A percentile compares a stretch with the other conserved stretches of the same genome.
Conservation (phyloP, 805 yeast species). For the Sugiyamaella americana region DNA sequence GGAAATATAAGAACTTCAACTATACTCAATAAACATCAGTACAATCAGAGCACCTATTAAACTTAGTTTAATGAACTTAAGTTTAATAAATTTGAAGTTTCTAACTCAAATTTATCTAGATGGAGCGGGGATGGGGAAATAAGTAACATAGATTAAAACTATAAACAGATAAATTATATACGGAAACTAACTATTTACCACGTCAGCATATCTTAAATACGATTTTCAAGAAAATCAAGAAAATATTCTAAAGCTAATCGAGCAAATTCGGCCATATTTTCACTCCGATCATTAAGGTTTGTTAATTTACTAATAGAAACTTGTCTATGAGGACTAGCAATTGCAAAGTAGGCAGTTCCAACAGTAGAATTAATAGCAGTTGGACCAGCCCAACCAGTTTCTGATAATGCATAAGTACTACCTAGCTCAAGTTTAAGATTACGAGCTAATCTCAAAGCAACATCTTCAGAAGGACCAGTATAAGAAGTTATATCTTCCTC, state of each 20-base stretch:
- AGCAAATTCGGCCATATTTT: constrained; percentile 76
- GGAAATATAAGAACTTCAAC: too few species aligned
- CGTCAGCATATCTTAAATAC: too few species aligned
- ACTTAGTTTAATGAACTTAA: too few species aligned
- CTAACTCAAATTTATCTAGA: too few species aligned
- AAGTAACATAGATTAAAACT: too few species aligned
- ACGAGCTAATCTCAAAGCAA: constrained; percentile 70
- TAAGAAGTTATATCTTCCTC: constrained; percentile 61
- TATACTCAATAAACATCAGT: too few species aligned
- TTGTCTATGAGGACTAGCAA: constrained; percentile 55
- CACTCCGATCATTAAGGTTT: constrained; percentile 45
- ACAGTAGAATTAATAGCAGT: constrained; percentile 34
- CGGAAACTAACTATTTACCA: too few species aligned
- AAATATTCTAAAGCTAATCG: constrained; percentile 55
- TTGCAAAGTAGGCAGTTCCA: constrained; percentile 69
- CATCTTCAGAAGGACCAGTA: constrained; percentile 77
- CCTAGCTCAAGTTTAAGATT: constrained; percentile 76
- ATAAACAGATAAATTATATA: too few species aligned
- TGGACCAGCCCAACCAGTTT: constrained; percentile 69
- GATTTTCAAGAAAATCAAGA: constrained; percentile 40
- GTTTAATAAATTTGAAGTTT: too few species aligned
- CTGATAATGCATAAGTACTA: constrained; percentile 73
- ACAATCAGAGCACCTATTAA: too few species aligned
- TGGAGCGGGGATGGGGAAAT: too few species aligned
- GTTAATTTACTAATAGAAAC: constrained; percentile 43